Base-by-base conservation (phyloP, 352 stramenopile species). In the Pythium rhizo-oryzae region DNA sequence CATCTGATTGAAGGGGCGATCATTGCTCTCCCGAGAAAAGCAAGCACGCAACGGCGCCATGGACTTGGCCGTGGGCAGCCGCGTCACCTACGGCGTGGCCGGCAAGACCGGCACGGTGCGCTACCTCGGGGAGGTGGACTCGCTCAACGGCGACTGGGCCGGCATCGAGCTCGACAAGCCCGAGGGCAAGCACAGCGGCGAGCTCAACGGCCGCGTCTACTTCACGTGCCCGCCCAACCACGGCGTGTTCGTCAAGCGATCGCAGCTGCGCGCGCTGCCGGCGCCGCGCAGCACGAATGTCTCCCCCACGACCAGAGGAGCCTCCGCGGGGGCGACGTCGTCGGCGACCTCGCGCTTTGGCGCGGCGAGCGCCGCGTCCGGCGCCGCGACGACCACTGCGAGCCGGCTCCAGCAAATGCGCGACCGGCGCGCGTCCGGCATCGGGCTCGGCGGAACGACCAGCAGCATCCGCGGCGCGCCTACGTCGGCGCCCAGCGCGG, bases 161-260 rank as follows among this genome's bases (percentile, higher is more conserved):
- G 89, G 89, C 25, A 81, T 96, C 33, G 89, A 96, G 68, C 73
- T 96, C 21, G 85, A 94, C 41, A 72, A 70, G 1, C 79, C 87
- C 25, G 85, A 94, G 21, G 89, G 89, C 13, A 94, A 94, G 76
- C 92, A 96, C 82, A 92, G 90, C 60, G 89, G 89, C 60, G 82
- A 91, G 70, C 73, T 96, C 53, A 92, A 92, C 57, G 89, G 87
- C 58, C 75, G 78, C 59, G 80, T 89, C 23, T 96, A 96, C 77
- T 96, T 96, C 68, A 79, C 65, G 3, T 95, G 86, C 54, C 72
- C 72, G 21, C 65, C 76, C n/a, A 86, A 91, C 68, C 79, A 91
- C 67, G 85, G 87, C 0, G 74, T 94, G 4, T 96, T 96, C 61
- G 80, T 91, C 35, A 91, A 89, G 72, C 81, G 75, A 52, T 59